Percentiles rank a stretch among this genome's conserved stretches.
Conservation (phyloP, 257 asterid species). For the Nicotiana benthamiana region DNA sequence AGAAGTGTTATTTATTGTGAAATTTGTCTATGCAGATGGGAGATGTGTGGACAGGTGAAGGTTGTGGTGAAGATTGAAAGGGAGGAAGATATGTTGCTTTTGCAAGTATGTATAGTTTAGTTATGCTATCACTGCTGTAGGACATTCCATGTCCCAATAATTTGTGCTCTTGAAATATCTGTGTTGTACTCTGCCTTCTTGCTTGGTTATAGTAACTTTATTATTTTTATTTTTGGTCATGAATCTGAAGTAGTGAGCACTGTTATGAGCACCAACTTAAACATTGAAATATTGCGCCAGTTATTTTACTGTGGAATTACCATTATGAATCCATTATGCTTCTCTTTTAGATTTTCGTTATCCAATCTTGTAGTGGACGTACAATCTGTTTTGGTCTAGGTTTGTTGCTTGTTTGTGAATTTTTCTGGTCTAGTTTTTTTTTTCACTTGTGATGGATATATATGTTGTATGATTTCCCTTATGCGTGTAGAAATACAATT, state of each 20-base stretch:
- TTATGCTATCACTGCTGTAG: neutral
- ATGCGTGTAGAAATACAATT: neutral
- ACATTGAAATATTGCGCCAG: too few species aligned
- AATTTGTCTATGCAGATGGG: conserved; percentile 66
- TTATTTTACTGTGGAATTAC: too few species aligned
- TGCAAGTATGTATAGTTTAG: conserved; percentile 47
- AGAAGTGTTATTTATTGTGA: neutral
- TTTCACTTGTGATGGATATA: neutral
- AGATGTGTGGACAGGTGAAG: conserved; percentile 99
- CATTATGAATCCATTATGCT: too few species aligned
- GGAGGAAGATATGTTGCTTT: conserved; percentile 75
- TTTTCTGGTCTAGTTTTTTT: neutral
- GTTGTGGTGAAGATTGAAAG: conserved; percentile 90
- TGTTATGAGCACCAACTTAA: too few species aligned
- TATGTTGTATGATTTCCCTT: neutral
- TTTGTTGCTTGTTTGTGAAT: neutral
- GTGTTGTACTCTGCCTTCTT: neutral
- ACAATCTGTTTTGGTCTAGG: neutral
- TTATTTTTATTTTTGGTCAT: neutral
- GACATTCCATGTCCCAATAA: neutral
- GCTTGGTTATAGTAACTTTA: conserved; percentile 2
- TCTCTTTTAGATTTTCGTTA: too few species aligned
- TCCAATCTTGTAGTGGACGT: neutral
- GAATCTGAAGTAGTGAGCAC: too few species aligned
- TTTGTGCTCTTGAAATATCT: neutral